These are phyloP conservation scores for Erysimum cheiri DNA, from an alignment of 441 rosid genomes.

Conservation along the genomic window DNA sequence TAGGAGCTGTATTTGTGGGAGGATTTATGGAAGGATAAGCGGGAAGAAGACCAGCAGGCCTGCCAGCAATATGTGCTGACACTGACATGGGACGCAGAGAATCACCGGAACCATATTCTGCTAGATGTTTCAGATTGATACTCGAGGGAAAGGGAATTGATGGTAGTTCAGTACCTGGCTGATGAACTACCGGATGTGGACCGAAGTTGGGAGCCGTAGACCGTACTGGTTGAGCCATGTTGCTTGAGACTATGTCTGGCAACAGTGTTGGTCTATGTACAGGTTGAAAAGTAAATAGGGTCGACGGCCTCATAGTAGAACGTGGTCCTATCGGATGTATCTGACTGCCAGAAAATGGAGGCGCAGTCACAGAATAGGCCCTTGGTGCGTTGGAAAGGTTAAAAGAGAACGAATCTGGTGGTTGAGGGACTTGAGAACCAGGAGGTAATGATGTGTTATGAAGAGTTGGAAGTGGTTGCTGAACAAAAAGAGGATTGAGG, in stretches of 20 bases:
- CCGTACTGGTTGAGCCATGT: conserved; percentile 51
- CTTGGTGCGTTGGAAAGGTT: conserved; percentile 46
- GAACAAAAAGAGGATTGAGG: conserved; percentile 55
- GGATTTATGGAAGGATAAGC: conserved; percentile 47
- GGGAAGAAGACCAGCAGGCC: conserved; percentile 42
- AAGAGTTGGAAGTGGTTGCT: conserved; percentile 51
- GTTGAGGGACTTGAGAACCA: conserved; percentile 48
- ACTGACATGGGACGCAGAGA: conserved; percentile 40
- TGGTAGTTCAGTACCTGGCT: conserved; percentile 42
- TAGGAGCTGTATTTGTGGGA: conserved; percentile 41
- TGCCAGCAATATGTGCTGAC: conserved; percentile 36
- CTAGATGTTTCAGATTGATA: conserved; percentile 39
- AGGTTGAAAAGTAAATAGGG: conserved; percentile 52
- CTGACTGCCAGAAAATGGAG: conserved; percentile 51
- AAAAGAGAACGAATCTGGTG: conserved; percentile 51
- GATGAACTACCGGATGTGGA: conserved; percentile 48
- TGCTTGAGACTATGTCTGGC: conserved; percentile 48
- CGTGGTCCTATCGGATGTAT: conserved; percentile 46
- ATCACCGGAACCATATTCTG: conserved; percentile 43
- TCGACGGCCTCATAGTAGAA: conserved; percentile 47
- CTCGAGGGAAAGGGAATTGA: conserved; percentile 42
- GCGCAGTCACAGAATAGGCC: conserved; percentile 46
- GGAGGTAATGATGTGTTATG: conserved; percentile 50
- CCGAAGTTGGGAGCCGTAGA: conserved; percentile 47
- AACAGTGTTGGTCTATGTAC: conserved; percentile 44